Conservation (phyloP, 2,329 filamentous ascomycete genomes). For the Decorospora gaudefroyi region DNA sequence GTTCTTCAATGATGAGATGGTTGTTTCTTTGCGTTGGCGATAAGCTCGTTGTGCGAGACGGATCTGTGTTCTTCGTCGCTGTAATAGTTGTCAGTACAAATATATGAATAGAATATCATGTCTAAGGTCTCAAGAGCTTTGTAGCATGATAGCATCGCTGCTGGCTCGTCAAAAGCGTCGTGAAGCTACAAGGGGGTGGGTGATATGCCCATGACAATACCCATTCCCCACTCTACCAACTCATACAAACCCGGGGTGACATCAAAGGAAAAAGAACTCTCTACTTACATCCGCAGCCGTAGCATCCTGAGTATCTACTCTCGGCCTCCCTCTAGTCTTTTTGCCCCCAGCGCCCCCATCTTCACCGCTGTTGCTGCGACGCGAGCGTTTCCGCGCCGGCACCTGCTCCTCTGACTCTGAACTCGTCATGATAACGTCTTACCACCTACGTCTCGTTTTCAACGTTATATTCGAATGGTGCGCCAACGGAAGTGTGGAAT, state of each 20-base stretch:
- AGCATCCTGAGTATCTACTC: constrained; percentile 76
- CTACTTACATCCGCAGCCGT: constrained; percentile 75
- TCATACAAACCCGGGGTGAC: neutral
- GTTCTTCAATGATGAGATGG: constrained; percentile 72
- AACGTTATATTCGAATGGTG: too few relatives aligned
- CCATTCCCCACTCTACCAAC: neutral
- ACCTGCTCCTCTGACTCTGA: constrained; percentile 40
- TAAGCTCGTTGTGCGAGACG: constrained; percentile 85
- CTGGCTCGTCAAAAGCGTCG: too few relatives aligned
- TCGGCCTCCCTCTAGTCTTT: constrained; percentile 71
- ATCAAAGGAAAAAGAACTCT: constrained; percentile 4
- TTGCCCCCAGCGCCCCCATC: constrained; percentile 41
- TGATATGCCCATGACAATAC: too few relatives aligned
- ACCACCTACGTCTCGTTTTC: too few relatives aligned
- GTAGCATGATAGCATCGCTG: neutral
- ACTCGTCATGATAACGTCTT: constrained; percentile 37
- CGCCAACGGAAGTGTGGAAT: too few relatives aligned
- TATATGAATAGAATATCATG: neutral
- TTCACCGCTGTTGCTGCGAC: constrained; percentile 34
- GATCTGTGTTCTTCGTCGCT: constrained; percentile 85
- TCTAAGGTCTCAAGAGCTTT: too few relatives aligned
- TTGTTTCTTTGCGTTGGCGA: constrained; percentile 79
- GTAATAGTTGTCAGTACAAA: constrained; percentile 14
- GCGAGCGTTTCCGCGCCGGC: constrained; percentile 41
- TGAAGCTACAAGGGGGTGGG: too few relatives aligned